A percentile compares a stretch with the other conserved stretches of the same genome.
Conservation (phyloP, 768 basidiomycete genomes). For the Clavulina sp. region DNA sequence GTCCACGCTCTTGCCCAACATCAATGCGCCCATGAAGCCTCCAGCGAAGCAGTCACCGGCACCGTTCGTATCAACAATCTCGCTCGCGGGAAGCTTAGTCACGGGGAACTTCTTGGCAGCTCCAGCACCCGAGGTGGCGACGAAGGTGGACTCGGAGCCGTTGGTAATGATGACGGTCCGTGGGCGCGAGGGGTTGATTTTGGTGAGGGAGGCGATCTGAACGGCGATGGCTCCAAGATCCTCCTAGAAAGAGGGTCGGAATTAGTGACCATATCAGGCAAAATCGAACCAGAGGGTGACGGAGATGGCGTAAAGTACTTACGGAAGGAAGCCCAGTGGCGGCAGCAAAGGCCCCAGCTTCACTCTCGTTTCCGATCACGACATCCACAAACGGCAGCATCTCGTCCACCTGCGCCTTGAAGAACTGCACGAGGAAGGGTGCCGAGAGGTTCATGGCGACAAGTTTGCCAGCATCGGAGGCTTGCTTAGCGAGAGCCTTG, state of each 20-base stretch:
- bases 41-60: constrained; percentile 97
- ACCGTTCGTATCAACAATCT: constrained; percentile 94
- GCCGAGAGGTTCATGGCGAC: constrained; percentile 91
- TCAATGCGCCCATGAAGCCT: constrained; percentile 77
- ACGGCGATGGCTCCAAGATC: constrained; percentile 53
- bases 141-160: constrained; percentile 59
- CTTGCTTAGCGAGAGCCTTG: constrained; percentile 58
- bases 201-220: constrained; percentile 55
- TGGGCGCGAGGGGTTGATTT: constrained; percentile 56
- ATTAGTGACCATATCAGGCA: not conserved
- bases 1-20: constrained; percentile 58
- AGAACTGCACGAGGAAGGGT: constrained; percentile 94
- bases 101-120: constrained; percentile 40
- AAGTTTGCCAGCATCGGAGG: constrained; percentile 61
- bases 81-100: constrained; percentile 31
- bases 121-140: constrained; percentile 46
- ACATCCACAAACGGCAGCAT: constrained; percentile 75
- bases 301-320: no score
- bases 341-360: constrained; percentile 73
- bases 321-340: constrained; percentile 49
- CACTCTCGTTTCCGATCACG: constrained; percentile 90
- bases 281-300: constrained; percentile 9
- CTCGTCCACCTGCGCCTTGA: constrained; percentile 60
- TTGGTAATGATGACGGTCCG: constrained; percentile 86
- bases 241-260: constrained; percentile 19